A percentile compares a stretch with the other conserved stretches of the same genome.
phyloP scores from a whole-genome alignment of 441 rosid genomes.

The Arabidopsis lyrata region DNA sequence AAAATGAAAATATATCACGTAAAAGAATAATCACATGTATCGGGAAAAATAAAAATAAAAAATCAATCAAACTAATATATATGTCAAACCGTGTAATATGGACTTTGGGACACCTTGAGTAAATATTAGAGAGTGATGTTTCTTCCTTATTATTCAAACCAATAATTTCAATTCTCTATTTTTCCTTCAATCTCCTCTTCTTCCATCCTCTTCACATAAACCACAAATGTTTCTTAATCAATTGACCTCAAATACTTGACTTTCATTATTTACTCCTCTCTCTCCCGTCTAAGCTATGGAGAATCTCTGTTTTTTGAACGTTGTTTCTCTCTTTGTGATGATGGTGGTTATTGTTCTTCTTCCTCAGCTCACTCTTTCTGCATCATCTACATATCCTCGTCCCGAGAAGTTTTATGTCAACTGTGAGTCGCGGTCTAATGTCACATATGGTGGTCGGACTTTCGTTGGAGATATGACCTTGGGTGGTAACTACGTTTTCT shows the following conservation, averaged over 20 bases:
- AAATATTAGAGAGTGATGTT: background rate
- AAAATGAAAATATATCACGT: no score
- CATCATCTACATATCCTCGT: constrained; percentile 32
- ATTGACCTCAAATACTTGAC: background rate
- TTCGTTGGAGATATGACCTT: constrained; percentile 44
- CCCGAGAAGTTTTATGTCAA: constrained; percentile 52
- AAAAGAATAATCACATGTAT: no score
- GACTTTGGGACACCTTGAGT: no score
- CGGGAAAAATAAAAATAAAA: no score
- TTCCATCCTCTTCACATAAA: constrained; percentile 13
- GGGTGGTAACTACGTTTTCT: constrained; percentile 29
- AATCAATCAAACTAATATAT: no score
- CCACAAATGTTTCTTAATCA: background rate
- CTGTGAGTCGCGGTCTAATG: constrained; percentile 44
- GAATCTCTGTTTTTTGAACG: constrained; percentile 18
- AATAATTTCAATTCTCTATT: constrained; percentile 1
- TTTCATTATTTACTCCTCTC: background rate
- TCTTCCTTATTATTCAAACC: constrained; percentile 8
- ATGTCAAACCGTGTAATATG: no score
- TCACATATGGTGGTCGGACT: constrained; percentile 4
- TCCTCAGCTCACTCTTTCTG: constrained; percentile 28
- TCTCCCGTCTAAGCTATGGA: constrained; percentile 18
- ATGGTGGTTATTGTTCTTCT: constrained; percentile 13
- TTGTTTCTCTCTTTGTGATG: constrained; percentile 9
- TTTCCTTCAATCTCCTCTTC: constrained; percentile 20